Conservation (phyloP, 352 stramenopile genomes). For the Globisporangium solare region DNA sequence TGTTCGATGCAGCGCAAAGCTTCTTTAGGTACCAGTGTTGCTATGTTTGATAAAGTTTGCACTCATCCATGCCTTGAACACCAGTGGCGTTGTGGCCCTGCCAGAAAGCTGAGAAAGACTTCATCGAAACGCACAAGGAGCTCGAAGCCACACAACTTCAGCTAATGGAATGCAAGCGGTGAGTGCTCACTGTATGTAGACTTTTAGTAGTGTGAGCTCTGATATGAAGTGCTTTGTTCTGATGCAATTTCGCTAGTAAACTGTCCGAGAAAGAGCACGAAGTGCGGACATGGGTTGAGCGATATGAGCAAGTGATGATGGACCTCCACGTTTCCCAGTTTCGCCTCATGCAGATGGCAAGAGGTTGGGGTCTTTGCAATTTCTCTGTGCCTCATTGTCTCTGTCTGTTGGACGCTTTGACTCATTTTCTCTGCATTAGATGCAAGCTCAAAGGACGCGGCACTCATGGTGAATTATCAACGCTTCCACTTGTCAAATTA, state of each 20-base stretch:
- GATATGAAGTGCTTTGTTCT: neutral
- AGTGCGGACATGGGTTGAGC: constrained; percentile 65
- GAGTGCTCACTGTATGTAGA: neutral
- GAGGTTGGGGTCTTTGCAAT: constrained; percentile 27
- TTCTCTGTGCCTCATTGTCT: neutral
- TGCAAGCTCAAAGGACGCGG: constrained; percentile 57
- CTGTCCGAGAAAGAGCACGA: constrained; percentile 46
- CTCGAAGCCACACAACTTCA: constrained; percentile 65
- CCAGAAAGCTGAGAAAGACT: constrained; percentile 74
- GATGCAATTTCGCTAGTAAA: constrained; percentile 19
- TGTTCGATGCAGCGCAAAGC: constrained; percentile 57
- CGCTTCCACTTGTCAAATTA: too few species aligned
- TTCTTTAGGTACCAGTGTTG: constrained; percentile 43
- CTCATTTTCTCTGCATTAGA: constrained; percentile 21
- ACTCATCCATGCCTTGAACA: neutral
- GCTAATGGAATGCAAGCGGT: constrained; percentile 67
- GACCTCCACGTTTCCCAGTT: constrained; percentile 76
- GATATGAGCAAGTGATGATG: constrained; percentile 84
- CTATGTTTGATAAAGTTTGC: too few species aligned
- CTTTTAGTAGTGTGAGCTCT: neutral
- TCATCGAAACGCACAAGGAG: constrained; percentile 54
- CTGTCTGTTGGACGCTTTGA: neutral
- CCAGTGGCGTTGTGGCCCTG: neutral
- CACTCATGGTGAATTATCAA: constrained; percentile 35
- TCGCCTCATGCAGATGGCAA: constrained; percentile 51